phyloP scores from a whole-genome alignment of 306 rosid genomes.

The Medicago truncatula region DNA sequence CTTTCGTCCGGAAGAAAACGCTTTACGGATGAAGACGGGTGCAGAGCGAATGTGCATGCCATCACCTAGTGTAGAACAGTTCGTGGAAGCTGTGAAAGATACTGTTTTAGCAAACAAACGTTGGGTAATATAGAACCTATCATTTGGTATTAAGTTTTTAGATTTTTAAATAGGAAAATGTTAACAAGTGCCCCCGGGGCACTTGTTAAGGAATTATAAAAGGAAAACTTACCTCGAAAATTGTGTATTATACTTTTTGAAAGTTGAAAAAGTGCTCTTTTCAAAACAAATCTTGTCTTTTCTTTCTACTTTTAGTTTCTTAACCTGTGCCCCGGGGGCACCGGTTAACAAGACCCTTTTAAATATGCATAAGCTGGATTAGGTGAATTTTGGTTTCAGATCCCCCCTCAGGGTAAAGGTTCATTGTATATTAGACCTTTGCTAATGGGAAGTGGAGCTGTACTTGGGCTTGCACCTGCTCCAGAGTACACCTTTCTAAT shows the following conservation, averaged over 20 bases:
- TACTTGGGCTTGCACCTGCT: conserved; percentile 97
- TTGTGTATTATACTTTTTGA: too few species aligned
- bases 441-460: conserved; percentile 96
- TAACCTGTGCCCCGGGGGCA: too few species aligned
- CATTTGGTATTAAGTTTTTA: conserved; percentile 7
- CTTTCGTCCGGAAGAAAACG: conserved; percentile 97
- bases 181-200: too few species aligned
- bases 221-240: too few species aligned
- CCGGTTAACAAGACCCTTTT: too few species aligned
- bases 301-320: too few species aligned
- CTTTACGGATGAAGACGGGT: conserved; percentile 73
- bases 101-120: conserved; percentile 92
- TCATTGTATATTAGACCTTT: conserved; percentile 93
- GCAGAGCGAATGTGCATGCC: conserved; percentile 99
- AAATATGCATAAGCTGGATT: conserved; percentile 2
- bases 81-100: conserved; percentile 87
- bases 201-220: too few species aligned
- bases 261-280: too few species aligned
- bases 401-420: conserved; percentile 95
- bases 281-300: too few species aligned
- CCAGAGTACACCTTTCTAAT: conserved; percentile 95
- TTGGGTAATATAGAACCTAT: conserved; percentile 61
- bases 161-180: conserved; percentile 9
- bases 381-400: conserved; percentile 56
- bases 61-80: conserved; percentile 79